Evolutionary conservation across 306 rosid genomes (phyloP).

Genomic region (Arachis hypogaea): DNA sequence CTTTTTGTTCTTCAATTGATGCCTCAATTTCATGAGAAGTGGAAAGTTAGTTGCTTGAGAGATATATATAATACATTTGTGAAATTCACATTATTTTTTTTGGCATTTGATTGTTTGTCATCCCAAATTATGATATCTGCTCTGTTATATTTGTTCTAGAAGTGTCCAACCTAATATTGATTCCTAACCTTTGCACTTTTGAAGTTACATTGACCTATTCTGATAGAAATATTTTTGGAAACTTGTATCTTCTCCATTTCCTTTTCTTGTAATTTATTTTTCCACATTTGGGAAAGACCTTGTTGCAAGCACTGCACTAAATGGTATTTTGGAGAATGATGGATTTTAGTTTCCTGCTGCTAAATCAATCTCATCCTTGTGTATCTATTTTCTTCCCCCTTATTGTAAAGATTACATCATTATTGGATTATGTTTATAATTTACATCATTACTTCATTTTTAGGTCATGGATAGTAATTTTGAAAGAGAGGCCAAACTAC

Average conservation of each 20-base stretch:
- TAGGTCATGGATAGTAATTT: background rate
- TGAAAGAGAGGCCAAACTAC: background rate
- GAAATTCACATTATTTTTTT: too few species aligned
- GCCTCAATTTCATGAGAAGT: conserved; percentile 14
- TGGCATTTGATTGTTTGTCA: too few species aligned
- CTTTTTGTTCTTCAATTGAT: background rate
- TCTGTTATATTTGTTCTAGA: background rate
- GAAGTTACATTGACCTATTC: background rate
- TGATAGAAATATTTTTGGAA: background rate
- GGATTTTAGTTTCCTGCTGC: background rate
- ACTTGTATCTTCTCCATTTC: conserved; percentile 3
- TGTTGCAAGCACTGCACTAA: background rate
- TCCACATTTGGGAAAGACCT: background rate
- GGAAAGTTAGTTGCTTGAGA: conserved; percentile 3
- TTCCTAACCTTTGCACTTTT: too few species aligned
- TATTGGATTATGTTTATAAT: too few species aligned
- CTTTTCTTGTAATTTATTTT: background rate
- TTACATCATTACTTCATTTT: background rate
- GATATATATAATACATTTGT: background rate
- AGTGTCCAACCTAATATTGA: conserved; percentile 6
- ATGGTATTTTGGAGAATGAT: background rate
- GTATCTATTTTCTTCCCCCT: background rate
- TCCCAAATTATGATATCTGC: conserved; percentile 13
- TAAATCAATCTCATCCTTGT: background rate
- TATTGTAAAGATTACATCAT: too few species aligned